phyloP scores from a whole-genome alignment of 306 rosid species.

The Fagus crenata region DNA sequence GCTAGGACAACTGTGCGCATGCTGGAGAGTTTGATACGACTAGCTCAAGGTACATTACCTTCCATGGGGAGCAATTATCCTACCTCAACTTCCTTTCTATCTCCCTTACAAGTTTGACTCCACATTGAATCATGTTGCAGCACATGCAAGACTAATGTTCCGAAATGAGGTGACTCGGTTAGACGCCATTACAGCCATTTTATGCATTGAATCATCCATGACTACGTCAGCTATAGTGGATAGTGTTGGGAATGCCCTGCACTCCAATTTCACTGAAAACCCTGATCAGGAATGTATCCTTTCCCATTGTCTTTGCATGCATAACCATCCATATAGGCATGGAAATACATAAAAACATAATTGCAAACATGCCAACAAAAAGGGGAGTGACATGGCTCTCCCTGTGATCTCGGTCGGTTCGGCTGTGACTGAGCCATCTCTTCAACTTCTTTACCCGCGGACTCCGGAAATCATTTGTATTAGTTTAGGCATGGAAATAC shows the following conservation, averaged over 20 bases:
- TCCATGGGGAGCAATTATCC: slow-evolving; percentile 1
- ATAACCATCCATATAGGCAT: slow-evolving; percentile 4
- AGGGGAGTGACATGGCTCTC: background rate
- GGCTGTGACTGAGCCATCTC: no score
- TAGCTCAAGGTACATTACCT: slow-evolving; percentile 76
- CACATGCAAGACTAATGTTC: slow-evolving; percentile 95
- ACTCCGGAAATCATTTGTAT: background rate
- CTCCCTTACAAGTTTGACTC: slow-evolving; percentile 17
- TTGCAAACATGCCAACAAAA: background rate
- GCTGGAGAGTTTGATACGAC: slow-evolving; percentile 97
- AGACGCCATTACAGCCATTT: slow-evolving; percentile 85
- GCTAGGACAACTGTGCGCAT: slow-evolving; percentile 97
- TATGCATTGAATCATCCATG: slow-evolving; percentile 95
- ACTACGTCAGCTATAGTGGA: slow-evolving; percentile 94
- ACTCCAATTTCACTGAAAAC: slow-evolving; percentile 86
- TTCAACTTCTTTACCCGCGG: no score
- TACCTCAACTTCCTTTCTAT: slow-evolving; percentile 10
- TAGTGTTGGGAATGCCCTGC: slow-evolving; percentile 92
- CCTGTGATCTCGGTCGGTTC: no score
- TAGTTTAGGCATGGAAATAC: background rate
- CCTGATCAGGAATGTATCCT: slow-evolving; percentile 97
- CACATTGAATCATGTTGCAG: slow-evolving; percentile 44
- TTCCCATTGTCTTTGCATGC: slow-evolving; percentile 32
- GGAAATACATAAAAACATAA: background rate
- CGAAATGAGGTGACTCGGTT: slow-evolving; percentile 86